These are phyloP conservation scores for Caryopteris hybrid DNA, from an alignment of 305 asterid genomes.

Conservation along the genomic window DNA sequence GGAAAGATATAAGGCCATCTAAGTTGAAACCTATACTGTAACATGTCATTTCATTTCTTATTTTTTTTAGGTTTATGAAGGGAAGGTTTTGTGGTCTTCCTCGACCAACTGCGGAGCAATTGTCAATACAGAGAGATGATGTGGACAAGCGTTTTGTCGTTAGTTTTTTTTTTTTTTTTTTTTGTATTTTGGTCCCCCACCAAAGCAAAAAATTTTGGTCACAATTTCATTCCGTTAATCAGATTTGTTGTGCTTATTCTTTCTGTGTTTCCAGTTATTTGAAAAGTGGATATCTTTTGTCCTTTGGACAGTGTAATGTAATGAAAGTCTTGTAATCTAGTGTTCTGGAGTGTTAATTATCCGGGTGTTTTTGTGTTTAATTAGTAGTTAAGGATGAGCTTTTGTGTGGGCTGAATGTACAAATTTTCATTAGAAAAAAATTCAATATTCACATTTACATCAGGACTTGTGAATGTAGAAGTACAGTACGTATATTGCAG, in stretches of 20 bases:
- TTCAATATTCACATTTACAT: no score
- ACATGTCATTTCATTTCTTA: not conserved
- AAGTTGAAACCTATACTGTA: not conserved
- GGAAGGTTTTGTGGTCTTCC: not conserved
- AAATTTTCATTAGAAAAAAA: no score
- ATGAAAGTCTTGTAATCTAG: not conserved
- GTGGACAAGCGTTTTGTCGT: not conserved
- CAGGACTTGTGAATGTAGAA: no score
- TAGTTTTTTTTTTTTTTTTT: not conserved
- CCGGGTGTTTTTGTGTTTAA: not conserved
- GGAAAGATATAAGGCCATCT: not conserved
- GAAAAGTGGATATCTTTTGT: not conserved
- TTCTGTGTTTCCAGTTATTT: not conserved
- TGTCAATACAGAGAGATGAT: conserved; percentile 15
- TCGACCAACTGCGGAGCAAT: conserved; percentile 14
- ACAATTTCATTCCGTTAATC: not conserved
- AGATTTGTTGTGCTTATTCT: not conserved
- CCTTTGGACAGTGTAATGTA: not conserved
- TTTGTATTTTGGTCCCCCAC: not conserved
- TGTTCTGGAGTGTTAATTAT: not conserved
- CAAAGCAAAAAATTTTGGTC: not conserved
- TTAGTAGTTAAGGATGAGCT: no score
- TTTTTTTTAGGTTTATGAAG: not conserved
- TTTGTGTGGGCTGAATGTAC: no score
- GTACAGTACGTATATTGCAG: no score